Percentiles rank a stretch among this genome's conserved stretches.
phyloP scores from a whole-genome alignment of 2,329 filamentous ascomycete species.

The Colletotrichum chlorophyti region DNA sequence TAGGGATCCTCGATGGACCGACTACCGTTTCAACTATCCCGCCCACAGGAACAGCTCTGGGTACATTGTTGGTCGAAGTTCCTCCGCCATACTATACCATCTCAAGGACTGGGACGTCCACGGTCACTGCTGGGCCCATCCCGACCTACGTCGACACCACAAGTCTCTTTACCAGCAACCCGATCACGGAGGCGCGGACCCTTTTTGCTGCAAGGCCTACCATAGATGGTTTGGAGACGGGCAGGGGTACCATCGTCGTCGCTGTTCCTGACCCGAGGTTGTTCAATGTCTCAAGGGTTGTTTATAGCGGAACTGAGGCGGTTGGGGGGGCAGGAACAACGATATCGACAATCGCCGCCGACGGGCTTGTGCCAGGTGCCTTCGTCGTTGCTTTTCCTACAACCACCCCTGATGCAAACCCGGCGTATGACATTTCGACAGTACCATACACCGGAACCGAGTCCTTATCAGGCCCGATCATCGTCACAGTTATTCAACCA shows the following conservation, averaged over 20 bases:
- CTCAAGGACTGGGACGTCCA: background rate
- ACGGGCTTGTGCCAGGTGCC: conserved; percentile 4
- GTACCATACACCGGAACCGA: conserved; percentile 11
- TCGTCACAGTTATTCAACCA: conserved; percentile 15
- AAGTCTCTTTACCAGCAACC: conserved; percentile 7
- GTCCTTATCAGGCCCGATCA: background rate
- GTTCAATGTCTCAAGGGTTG: conserved; percentile 14
- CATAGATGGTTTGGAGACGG: background rate
- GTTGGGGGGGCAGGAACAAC: background rate
- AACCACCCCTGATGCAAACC: background rate
- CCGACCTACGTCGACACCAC: conserved; percentile 4
- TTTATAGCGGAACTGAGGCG: conserved; percentile 1
- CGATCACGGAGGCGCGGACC: conserved; percentile 14
- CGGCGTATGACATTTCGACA: conserved; percentile 2
- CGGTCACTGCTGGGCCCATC: background rate
- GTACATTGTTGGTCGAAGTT: conserved; percentile 7
- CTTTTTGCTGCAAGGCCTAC: conserved; percentile 11
- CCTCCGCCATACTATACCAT: conserved; percentile 20
- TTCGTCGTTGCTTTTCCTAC: conserved; percentile 5
- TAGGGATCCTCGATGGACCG: conserved; percentile 9
- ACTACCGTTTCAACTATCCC: background rate
- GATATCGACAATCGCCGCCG: conserved; percentile 16
- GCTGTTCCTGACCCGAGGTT: conserved; percentile 12
- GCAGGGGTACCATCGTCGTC: conserved; percentile 16
- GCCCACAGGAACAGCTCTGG: background rate